Evolutionary conservation across 1,139 yeast genomes (phyloP), one percentile per base, ranked within the genome.

Genomic region (Suhomyces panamericanus): DNA sequence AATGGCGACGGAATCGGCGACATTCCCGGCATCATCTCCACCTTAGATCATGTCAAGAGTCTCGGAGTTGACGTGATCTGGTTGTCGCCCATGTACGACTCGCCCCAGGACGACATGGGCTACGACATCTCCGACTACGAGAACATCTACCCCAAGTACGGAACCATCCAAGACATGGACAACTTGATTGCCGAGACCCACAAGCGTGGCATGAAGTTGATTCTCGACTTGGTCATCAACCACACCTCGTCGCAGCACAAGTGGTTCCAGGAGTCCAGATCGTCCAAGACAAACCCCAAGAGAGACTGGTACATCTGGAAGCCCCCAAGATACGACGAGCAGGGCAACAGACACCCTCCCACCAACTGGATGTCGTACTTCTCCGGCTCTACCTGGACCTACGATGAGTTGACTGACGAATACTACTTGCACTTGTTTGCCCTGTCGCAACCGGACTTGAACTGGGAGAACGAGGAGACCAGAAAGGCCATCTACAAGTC

Each of bases 21-120:
- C 49, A 54, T 59, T 22, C 58, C 57, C 3, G 63, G 63, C 3
- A 58, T 59, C 44, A 56, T 57, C 37, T 53, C 58, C 37, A 53
- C 59, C 5, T 54, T 59, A 48, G 62, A 59, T 50, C 58, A 59
- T 44, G 47, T 59, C 45, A 55, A 58, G 44, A 43, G 46, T 36
- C 47, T 59, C 40, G 63, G 63, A 6, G 48, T 52, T n/a, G 62
- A 58, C 29, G 56, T 58, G 35, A 49, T 59, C 34, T 59, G 63
- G 63, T 50, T 59, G 45, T 53, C 58, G 24, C 63, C 63, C n/a
- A 56, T 56, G 57, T 59, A 42, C 47, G 62, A 59, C 46, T 57
- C 61, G 4, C 63, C 63, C 12, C 63, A 59, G 40, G 62, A 57
- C 42, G 63, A 59, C 42, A 59, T 59, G 63, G 63, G 63, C 6